Base-by-base conservation (phyloP, 345 rosid genomes). In the Linum trigynum region DNA sequence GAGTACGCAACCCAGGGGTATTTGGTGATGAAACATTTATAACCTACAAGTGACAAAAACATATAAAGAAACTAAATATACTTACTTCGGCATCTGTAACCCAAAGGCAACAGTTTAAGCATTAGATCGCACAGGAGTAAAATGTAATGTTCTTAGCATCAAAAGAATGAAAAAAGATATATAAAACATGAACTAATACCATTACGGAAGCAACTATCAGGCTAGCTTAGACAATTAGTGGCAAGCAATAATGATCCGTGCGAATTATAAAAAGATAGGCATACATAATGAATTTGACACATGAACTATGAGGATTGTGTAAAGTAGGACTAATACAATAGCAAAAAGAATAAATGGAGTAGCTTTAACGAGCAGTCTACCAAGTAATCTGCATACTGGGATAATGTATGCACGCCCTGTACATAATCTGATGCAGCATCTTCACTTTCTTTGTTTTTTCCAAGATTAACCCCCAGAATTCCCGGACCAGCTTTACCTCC, bases 401-500 rank as follows among this genome's bases (percentile, higher is more conserved):
- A 94, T 61, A 94, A 78, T 50, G 92, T 84, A 78, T 90, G 99
- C 80, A 94, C 97, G 72, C 99, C 99, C 72, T 90, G 99, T 50
- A 94, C 97, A 79, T 90, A 94, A 73, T 94, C 97, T 41, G 88
- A 81, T 62, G 92, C 83, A 50, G 97, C 95, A 84, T 90, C 97
- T 74, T 90, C 97, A 80, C 90, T 94, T 16, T 86, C 82, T 82
- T 94, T 94, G 81, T 88, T 94, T 81, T 94, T 94, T 78, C 99
- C 99, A 74, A 90, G 92, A 77, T 90, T 90, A 62, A 90, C 96
- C 57, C 97, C 99, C 67, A 94, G 97, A 76, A 90, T 94, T 71
- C 97, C 99, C 66, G 96, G 97, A 65, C 99, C 97, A 70, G 97
- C 96, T 80, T 90, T 94, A 48, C 99, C 99, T 51, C 97, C 97